Evolutionary conservation across 257 asterid genomes (phyloP), one percentile per base, ranked within the genome.

Genomic region (Solanum habrochaites): DNA sequence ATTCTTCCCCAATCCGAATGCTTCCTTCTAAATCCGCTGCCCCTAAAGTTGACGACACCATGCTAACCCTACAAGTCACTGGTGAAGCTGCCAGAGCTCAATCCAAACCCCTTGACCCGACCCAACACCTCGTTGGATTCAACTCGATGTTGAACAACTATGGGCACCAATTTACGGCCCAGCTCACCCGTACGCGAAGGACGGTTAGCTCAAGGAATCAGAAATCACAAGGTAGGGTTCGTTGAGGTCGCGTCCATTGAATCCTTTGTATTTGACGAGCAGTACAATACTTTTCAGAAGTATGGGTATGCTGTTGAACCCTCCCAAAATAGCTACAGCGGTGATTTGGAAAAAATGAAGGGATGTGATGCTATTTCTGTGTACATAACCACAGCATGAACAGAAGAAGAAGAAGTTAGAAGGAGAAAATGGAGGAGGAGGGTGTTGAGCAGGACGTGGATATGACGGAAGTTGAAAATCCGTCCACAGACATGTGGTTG

Each of bases 251-350:
- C 99, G 1, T 83, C 93, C 8, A 93, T 96, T 11, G 98, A 90
- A 85, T 88, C 98, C 8, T 97, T 97, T 52, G 98, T 94, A 21
- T 97, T 97, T 56, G 99, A 97, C 27, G 99, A 97, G 82, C 99
- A 97, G 95, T 96, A 96, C 80, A 97, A 97, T 81, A 97, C 99
- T 58, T 97, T 94, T 83, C 93, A 96, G 73, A 97, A 94, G 86
- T 93, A 93, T 31, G 99, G 98, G 12, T 97, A 97, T 87, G 99
- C 99, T 3, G 96, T 97, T 29, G 99, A 97, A 87, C 99, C 99
- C 14, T 91, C 99, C 2, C 90, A 90, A 89, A 96, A 91, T 81
- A 89, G 85, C 52, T 95, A 88, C 82, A 95, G 94, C 2, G 99
- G 98, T 18, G 98, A 97, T 85, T 91, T 95, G 18, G 96, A 93